Conservation (phyloP, 2,329 filamentous ascomycete genomes). For the Talaromyces sp. region DNA sequence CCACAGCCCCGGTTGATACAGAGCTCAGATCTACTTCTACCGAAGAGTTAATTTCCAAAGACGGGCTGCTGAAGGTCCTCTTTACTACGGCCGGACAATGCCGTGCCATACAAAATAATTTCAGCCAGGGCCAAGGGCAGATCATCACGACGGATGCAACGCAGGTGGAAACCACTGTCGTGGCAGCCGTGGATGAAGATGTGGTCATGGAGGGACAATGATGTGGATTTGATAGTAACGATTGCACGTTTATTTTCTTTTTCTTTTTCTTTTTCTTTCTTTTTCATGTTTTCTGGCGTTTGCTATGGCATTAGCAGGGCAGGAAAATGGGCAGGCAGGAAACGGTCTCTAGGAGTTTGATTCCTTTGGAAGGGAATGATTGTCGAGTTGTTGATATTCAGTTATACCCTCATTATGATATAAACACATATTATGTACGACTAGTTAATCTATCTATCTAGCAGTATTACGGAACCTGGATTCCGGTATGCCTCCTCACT, state of each 20-base stretch:
- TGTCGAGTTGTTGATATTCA: neutral
- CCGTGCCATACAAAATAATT: slow-evolving; percentile 2
- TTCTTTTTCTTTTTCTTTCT: neutral
- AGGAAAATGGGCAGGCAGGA: neutral
- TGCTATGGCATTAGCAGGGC: neutral
- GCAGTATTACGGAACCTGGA: neutral
- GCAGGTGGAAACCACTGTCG: neutral
- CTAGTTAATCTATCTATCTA: neutral
- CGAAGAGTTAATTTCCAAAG: slow-evolving; percentile 7
- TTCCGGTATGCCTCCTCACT: neutral
- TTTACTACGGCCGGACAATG: slow-evolving; percentile 27
- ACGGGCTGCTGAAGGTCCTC: slow-evolving; percentile 29
- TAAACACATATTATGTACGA: neutral
- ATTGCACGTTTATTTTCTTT: neutral
- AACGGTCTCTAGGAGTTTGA: neutral
- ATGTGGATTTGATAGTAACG: neutral
- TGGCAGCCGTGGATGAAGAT: neutral
- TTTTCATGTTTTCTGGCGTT: neutral
- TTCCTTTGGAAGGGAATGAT: neutral
- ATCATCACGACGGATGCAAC: slow-evolving; percentile 3
- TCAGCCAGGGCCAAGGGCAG: slow-evolving; percentile 3
- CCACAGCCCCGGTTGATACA: neutral
- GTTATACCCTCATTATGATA: neutral
- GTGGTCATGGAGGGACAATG: neutral
- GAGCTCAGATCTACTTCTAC: slow-evolving; percentile 13